phyloP scores from a whole-genome alignment of 2,329 filamentous ascomycete species.

The Colletotrichum shisoi region DNA sequence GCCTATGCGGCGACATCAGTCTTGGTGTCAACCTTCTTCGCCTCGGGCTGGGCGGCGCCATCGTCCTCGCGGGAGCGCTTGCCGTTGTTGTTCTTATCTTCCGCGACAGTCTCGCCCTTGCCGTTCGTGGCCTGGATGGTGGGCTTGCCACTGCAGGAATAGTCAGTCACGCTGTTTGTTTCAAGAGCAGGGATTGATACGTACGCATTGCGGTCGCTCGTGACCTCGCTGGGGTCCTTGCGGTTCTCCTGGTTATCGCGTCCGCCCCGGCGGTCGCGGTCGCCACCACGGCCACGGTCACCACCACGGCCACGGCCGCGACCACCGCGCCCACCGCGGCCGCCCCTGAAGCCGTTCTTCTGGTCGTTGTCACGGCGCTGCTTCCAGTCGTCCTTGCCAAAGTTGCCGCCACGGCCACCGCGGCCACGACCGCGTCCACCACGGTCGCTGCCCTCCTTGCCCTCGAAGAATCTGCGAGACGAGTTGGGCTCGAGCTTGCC shows the following conservation, averaged over 20 bases:
- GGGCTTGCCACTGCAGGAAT: constrained; percentile 47
- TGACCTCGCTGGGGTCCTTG: constrained; percentile 46
- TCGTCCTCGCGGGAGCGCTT: constrained; percentile 67
- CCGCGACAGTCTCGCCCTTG: constrained; percentile 47
- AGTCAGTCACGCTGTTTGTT: constrained; percentile 24
- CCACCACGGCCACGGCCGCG: constrained; percentile 52
- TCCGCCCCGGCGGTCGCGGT: constrained; percentile 50
- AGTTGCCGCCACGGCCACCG: constrained; percentile 50
- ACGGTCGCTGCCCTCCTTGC: constrained; percentile 48
- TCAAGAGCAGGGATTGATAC: constrained; percentile 28
- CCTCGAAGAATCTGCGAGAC: constrained; percentile 59
- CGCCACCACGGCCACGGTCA: constrained; percentile 48
- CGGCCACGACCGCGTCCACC: constrained; percentile 48
- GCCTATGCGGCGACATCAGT: constrained; percentile 43
- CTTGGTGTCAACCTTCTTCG: constrained; percentile 70
- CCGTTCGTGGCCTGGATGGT: constrained; percentile 58
- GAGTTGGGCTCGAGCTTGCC: constrained; percentile 71
- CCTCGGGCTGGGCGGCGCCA: constrained; percentile 56
- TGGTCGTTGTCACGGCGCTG: constrained; percentile 69
- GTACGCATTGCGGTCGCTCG: constrained; percentile 48
- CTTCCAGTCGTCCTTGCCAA: constrained; percentile 66
- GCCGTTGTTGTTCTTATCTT: constrained; percentile 48
- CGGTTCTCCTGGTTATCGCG: constrained; percentile 51
- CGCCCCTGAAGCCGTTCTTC: constrained; percentile 62
- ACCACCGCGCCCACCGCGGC: constrained; percentile 55